Base-by-base conservation (phyloP, 345 rosid species). In the Heritiera fomes region DNA sequence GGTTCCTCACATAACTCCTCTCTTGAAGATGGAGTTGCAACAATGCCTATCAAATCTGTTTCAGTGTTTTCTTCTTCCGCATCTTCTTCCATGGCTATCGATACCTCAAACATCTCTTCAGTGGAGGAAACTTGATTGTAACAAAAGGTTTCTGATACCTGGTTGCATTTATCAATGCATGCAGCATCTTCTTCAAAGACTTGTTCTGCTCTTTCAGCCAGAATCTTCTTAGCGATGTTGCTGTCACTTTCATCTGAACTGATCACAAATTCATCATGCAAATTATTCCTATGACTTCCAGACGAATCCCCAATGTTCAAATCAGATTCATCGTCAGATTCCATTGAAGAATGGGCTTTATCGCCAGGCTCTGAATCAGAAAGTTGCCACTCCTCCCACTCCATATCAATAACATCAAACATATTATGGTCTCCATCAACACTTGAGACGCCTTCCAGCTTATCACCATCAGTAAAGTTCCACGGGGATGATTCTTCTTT, bases 321-420 rank as follows among this genome's bases (percentile, higher is more conserved):
- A n/a, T 61, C 47, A 0, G 71, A 66, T 46, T 80, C 79, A 47
- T 80, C 75, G 9, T 86, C 87, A 28, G 62, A 72, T 71, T 82
- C 83, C 58, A 73, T 69, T n/a, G 68, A 61, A 75, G 23, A 43
- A 64, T 53, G 38, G 12, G 46, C 75, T 82, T 66, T 88, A 62
- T 59, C 18, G 34, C 77, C 84, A n/a, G 56, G 34, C 66, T 78
- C 86, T 32, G 73, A 73, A 53, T 62, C 56, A 23, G 83, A 78
- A 70, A 34, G 70, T 14, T 32, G 77, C 10, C 74, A 84, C 46
- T 81, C 90, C 55, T 85, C 88, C 93, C 90, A 86, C 53, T 87
- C 97, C 90, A 85, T 87, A 61, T 69, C 88, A 52, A 77, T 74
- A 71, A 55, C 79, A 52, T 87, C 86, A 75, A 83, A 83, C 63